phyloP scores from a whole-genome alignment of 1,284 basidiomycete species.

The Sanghuangporus sanghuang region DNA sequence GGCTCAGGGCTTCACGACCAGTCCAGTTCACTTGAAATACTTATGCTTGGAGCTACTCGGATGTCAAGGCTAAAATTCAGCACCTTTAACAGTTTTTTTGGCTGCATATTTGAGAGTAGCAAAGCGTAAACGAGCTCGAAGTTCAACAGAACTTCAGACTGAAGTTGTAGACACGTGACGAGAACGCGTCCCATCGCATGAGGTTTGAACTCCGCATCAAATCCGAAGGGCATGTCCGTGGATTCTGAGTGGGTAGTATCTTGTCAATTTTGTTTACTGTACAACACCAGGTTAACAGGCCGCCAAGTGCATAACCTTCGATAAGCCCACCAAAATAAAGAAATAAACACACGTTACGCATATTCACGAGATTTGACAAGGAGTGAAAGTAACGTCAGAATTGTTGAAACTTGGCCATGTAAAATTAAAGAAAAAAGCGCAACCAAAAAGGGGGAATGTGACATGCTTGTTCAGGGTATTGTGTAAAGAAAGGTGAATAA shows the following conservation, averaged over 20 bases:
- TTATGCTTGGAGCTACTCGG: too few relatives aligned
- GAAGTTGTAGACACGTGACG: too few relatives aligned
- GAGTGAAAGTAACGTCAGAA: neutral
- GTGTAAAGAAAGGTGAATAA: neutral
- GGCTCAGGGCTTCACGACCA: too few relatives aligned
- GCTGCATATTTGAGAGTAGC: too few relatives aligned
- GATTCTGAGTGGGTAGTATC: neutral
- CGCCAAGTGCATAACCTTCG: neutral
- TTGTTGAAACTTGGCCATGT: neutral
- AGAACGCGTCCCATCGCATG: too few relatives aligned
- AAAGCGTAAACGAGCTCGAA: too few relatives aligned
- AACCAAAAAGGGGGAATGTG: slow-evolving; percentile 6
- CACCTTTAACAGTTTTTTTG: too few relatives aligned
- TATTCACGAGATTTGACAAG: neutral
- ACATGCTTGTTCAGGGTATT: slow-evolving; percentile 9
- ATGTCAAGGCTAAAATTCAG: too few relatives aligned
- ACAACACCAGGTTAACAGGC: slow-evolving; percentile 13
- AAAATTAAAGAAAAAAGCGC: neutral
- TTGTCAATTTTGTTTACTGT: slow-evolving; percentile 3
- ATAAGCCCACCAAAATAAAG: neutral
- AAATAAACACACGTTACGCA: neutral
- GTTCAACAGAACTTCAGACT: too few relatives aligned
- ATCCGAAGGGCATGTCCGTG: neutral
- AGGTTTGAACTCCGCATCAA: neutral
- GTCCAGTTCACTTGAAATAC: too few relatives aligned